Percentiles rank a stretch among this genome's conserved stretches.
Conservation (phyloP, 108 stramenopile genomes). For the Heterococcus sp. region DNA sequence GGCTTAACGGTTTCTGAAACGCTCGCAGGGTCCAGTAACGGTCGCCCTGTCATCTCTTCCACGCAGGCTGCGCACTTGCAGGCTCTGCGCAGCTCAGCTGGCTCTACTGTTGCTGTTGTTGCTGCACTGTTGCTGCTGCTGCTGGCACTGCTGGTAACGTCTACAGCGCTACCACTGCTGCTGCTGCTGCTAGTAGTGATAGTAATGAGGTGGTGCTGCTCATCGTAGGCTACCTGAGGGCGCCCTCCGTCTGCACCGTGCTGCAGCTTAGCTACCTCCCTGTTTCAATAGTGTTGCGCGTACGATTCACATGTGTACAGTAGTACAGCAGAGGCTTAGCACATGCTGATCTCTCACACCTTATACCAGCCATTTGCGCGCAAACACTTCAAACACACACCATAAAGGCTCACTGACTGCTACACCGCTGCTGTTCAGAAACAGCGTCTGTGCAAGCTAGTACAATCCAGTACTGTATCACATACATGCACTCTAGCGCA, state of each 20-base stretch:
- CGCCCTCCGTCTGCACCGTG: slow-evolving; percentile 12
- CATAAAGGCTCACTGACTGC: background rate
- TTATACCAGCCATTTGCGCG: background rate
- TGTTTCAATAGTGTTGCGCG: background rate
- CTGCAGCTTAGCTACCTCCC: slow-evolving; percentile 36
- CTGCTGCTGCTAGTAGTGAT: slow-evolving; percentile 9
- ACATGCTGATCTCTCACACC: too few relatives aligned
- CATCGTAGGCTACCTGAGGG: slow-evolving; percentile 18
- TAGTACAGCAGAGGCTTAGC: too few relatives aligned
- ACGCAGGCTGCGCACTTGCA: slow-evolving; percentile 56
- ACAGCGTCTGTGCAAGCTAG: too few relatives aligned
- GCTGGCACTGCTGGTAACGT: too few relatives aligned
- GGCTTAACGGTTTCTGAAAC: slow-evolving; percentile 46
- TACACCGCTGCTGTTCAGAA: background rate
- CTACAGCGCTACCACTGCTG: slow-evolving; percentile 3
- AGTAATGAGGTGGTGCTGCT: slow-evolving; percentile 13
- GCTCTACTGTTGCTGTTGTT: background rate
- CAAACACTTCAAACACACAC: background rate
- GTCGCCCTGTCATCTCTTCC: slow-evolving; percentile 52
- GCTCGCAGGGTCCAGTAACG: slow-evolving; percentile 28
- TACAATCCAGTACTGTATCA: too few relatives aligned
- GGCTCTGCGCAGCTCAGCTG: slow-evolving; percentile 40
- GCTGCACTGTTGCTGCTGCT: background rate
- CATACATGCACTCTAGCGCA: too few relatives aligned
- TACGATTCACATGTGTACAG: background rate